Base-by-base conservation (phyloP, 2,329 filamentous ascomycete species). In the Drechslera avenae region DNA sequence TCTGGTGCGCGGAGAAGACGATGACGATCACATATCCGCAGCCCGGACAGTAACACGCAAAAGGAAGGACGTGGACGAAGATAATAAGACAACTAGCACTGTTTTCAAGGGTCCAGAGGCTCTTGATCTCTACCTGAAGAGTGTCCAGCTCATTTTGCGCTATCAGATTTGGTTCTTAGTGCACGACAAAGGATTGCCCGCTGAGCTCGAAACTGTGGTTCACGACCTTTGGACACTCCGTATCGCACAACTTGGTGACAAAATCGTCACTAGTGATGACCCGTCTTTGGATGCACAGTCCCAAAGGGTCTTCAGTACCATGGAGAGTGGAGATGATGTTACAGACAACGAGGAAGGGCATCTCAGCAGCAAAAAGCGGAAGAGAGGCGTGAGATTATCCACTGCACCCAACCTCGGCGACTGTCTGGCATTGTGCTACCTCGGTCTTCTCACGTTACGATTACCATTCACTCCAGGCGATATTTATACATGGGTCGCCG, bases 211-310 rank as follows among this genome's bases (percentile, higher is more conserved):
- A 78, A 86, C 78, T 6, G 79, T 96, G 8, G 85, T 95, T 4
- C 84, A 86, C 51, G 91, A 96, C 68, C 81, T 99, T 12, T 99
- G 94, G 93, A 81, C 87, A 44, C 76, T 97, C 42, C 84, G 90
- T 43, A 78, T 91, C 31, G 79, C 83, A 40, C 81, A 79, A 39
- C 76, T 90, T 28, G 76, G 76, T 39, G 71, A 72, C 54, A 78
- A 69, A 50, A 74, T 76, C 45, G 63, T 62, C 10, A 71, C 72
- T 19, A 66, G 68, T 16, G 64, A 62, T 37, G 57, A 65, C 39
- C 68, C 72, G 40, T 28, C 32, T 23, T 63, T 68, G 34, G 60
- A 68, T 37, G 69, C 73, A 23, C 74, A 75, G 45, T 76, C 79
- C 17, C 78, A 81, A 13, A 78, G 81, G 54, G 61, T 82, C 23